Evolutionary conservation across 169 alveolate genomes (phyloP), one percentile per base, ranked within the genome.

Genomic region (Cryptosporidium sp.): DNA sequence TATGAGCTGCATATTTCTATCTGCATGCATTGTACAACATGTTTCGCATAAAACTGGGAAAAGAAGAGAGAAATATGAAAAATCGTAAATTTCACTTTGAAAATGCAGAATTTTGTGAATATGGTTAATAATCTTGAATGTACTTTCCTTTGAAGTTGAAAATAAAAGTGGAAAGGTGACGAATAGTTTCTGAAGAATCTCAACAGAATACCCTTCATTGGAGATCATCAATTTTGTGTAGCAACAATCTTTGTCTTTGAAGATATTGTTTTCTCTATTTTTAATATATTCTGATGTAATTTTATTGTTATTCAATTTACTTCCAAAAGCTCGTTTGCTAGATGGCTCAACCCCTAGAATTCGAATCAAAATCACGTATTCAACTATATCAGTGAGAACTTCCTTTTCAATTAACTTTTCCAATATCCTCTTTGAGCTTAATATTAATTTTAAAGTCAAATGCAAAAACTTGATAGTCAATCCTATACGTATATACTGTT

Each of bases 31-130:
- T 33, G 68, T 44, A 65, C 89, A 80, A 48, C 89, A 80, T 9
- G 80, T 42, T 80, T 80, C 89, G 39, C 89, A 80, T 14, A 80
- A 26, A 18, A 80, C 44, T 16, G 89, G 89, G 26, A 80, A 80
- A 31, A 80, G 75, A 4, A 80, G 33, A 37, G 89, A 80, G 21
- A 60, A 80, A 44, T 67, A 45, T 29, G 80, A 62, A 37, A 48
- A 45, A 31, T 60, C 68, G 42, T 80, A 31, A 39, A 33, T 26
- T 56, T 33, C 56, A 31, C 33, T 23, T 56, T 73, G 56, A 33
- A 35, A 23, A n/a, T 73, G 39, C 18, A 73, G 52, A n/a, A 56
- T 29, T 52, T 73, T 42, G 51, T 80, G 26, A 33, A 65, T 26
- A 65, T 62, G 26, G 23, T 39, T 44, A n/a, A 65, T 23, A 21